Conservation (phyloP, 768 basidiomycete genomes). For the Podaxis carcinomalis region DNA sequence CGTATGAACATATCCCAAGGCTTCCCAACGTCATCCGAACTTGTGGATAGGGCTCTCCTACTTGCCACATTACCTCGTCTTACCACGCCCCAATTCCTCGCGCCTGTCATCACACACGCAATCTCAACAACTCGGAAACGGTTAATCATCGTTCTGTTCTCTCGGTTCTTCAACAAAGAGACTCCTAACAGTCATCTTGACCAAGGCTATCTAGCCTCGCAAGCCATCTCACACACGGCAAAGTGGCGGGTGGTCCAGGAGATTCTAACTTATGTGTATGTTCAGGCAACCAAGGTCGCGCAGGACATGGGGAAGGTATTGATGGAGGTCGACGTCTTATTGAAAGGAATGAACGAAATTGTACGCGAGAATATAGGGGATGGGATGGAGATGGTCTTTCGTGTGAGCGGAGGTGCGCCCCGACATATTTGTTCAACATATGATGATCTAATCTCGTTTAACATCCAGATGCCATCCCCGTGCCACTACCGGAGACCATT, state of each 20-base stretch:
- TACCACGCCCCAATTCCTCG: conserved; percentile 51
- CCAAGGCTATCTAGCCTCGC: conserved; percentile 18
- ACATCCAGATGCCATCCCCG: conserved; percentile 35
- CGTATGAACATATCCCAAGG: background rate
- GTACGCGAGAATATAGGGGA: conserved; percentile 37
- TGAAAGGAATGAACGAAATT: conserved; percentile 51
- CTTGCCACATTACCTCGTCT: conserved; percentile 52
- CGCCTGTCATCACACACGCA: conserved; percentile 48
- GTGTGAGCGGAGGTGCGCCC: conserved; percentile 43
- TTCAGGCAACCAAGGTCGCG: conserved; percentile 75
- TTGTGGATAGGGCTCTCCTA: conserved; percentile 35
- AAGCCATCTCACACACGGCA: conserved; percentile 37
- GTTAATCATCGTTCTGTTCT: conserved; percentile 64
- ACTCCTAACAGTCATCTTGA: conserved; percentile 11
- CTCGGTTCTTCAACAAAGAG: conserved; percentile 49
- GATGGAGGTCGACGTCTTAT: conserved; percentile 74
- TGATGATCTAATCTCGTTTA: background rate
- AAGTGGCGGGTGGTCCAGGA: conserved; percentile 69
- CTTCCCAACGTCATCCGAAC: conserved; percentile 15
- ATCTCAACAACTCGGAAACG: conserved; percentile 39
- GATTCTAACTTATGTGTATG: conserved; percentile 80
- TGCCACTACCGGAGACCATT: conserved; percentile 40
- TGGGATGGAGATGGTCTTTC: conserved; percentile 43
- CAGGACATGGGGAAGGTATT: conserved; percentile 64
- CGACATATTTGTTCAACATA: background rate